Conservation (phyloP, 1,284 basidiomycete genomes). For the Trichosporon faecale region DNA sequence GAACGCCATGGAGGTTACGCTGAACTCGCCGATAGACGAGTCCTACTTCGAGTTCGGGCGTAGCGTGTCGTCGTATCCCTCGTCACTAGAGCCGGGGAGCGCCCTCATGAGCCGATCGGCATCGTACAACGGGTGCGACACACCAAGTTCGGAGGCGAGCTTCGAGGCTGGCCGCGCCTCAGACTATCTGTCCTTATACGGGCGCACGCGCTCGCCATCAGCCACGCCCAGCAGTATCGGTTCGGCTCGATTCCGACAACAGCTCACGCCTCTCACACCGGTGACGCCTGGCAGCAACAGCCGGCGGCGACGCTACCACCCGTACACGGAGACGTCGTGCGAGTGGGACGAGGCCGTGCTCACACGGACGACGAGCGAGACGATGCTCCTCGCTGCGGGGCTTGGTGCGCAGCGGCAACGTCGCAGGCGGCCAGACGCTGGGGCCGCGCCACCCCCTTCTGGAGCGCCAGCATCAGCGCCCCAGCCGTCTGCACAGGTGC, state of each 20-base stretch:
- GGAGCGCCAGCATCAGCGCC: neutral
- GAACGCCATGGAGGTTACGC: neutral
- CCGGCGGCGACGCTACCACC: constrained; percentile 11
- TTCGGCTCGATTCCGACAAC: constrained; percentile 8
- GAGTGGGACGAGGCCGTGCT: constrained; percentile 15
- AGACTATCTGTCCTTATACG: constrained; percentile 23
- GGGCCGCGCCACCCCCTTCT: neutral
- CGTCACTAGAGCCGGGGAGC: neutral
- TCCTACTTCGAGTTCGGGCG: constrained; percentile 13
- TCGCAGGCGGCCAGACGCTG: neutral
- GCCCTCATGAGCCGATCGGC: constrained; percentile 15
- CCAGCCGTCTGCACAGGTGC: neutral
- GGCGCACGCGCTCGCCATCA: constrained; percentile 7
- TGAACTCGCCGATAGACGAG: neutral
- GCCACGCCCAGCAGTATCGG: constrained; percentile 12
- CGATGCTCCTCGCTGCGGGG: constrained; percentile 25
- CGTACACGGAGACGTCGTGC: neutral
- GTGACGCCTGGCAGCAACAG: constrained; percentile 14
- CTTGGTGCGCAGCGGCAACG: constrained; percentile 21
- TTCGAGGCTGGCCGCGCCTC: constrained; percentile 23
- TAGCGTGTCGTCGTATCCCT: neutral
- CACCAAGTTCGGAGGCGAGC: constrained; percentile 20
- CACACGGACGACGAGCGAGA: constrained; percentile 21
- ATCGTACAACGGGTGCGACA: constrained; percentile 17
- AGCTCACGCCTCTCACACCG: constrained; percentile 16